phyloP scores from a whole-genome alignment of 192 early-diverging fungal genomes.

The Linnemannia schmuckeri region DNA sequence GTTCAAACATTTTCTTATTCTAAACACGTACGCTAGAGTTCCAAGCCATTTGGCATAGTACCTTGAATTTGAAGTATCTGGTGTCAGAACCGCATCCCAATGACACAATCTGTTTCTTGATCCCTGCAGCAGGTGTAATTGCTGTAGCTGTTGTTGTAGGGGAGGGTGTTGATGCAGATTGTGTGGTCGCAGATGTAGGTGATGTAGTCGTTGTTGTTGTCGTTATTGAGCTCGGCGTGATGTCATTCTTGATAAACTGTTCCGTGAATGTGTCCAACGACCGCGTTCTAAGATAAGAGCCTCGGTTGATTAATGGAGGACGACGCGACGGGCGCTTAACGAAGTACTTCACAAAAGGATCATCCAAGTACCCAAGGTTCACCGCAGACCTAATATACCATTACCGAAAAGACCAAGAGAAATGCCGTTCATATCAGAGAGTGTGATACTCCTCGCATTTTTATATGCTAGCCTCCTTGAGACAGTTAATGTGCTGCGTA shows the following conservation, averaged over 20 bases:
- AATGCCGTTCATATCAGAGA: too few species aligned
- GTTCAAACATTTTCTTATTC: not conserved
- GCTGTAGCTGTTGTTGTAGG: not conserved
- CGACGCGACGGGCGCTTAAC: constrained; percentile 78
- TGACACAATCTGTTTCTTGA: constrained; percentile 83
- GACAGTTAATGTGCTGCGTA: constrained; percentile 40
- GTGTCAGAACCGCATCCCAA: constrained; percentile 96
- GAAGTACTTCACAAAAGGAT: constrained; percentile 88
- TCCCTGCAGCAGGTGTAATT: not conserved
- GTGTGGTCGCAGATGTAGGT: not conserved
- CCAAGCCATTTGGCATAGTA: constrained; percentile 35
- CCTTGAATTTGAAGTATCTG: constrained; percentile 86
- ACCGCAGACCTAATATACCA: constrained; percentile 79
- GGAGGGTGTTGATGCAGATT: not conserved
- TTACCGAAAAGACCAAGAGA: not conserved
- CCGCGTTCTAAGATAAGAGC: constrained; percentile 81
- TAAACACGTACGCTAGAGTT: not conserved
- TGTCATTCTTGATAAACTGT: constrained; percentile 68
- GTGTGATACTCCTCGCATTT: too few species aligned
- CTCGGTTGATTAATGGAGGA: constrained; percentile 95
- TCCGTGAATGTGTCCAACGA: constrained; percentile 76
- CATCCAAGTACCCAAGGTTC: constrained; percentile 82
- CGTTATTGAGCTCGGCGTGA: too few species aligned
- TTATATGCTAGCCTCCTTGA: too few species aligned
- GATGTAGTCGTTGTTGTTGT: not conserved